A percentile compares a stretch with the other conserved stretches of the same genome.
phyloP scores from a whole-genome alignment of 2,329 filamentous ascomycete genomes.

The Colletotrichum nymphaeae region DNA sequence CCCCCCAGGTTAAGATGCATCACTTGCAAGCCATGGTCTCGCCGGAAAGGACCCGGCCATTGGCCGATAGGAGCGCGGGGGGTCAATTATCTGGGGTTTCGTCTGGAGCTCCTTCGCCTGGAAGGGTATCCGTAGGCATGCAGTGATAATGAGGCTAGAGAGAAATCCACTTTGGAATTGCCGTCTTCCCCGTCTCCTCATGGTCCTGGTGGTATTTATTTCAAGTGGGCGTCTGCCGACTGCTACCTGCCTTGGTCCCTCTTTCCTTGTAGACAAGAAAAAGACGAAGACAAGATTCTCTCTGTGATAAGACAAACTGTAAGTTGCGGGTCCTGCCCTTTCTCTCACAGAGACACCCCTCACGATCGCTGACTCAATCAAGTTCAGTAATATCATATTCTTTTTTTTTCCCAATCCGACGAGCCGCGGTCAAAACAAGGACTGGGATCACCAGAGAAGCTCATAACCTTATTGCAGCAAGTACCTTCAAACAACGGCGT shows the following conservation, averaged over 20 bases:
- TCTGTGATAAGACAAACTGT: not conserved
- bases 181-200: not conserved
- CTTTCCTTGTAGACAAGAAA: not conserved
- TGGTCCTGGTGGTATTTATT: not conserved
- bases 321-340: not conserved
- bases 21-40: constrained; percentile 11
- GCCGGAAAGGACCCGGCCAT: constrained; percentile 8
- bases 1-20: constrained; percentile 23
- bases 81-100: constrained; percentile 4
- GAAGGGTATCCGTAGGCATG: not conserved
- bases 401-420: not conserved
- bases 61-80: constrained; percentile 12
- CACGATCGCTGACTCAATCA: constrained; percentile 1
- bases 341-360: not conserved
- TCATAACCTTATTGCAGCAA: constrained; percentile 12
- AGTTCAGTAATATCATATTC: not conserved
- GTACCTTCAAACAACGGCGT: not conserved
- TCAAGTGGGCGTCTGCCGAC: not conserved
- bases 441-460: constrained; percentile 2
- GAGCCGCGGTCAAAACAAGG: not conserved
- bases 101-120: not conserved
- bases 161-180: not conserved
- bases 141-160: constrained; percentile 15
- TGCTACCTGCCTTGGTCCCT: not conserved
- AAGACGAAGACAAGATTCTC: not conserved